phyloP scores from a whole-genome alignment of 495 filamentous ascomycete species.

The Parachaetomium inaequale region DNA sequence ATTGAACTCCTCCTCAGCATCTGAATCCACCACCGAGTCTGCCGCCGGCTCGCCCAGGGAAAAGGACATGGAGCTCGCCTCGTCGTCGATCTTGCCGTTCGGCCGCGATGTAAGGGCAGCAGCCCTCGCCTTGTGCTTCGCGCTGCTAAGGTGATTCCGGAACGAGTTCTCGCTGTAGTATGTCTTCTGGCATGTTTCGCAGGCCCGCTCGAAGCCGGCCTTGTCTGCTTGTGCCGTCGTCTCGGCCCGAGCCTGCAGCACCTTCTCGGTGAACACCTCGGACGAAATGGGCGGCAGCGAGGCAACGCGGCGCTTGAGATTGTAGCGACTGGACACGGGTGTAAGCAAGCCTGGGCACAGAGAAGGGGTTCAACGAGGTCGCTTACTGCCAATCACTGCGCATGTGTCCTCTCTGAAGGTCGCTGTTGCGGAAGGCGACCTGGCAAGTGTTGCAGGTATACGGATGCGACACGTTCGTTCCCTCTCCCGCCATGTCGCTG shows the following conservation, averaged over 20 bases:
- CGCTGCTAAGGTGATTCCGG: conserved; percentile 85
- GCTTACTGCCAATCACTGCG: conserved; percentile 97
- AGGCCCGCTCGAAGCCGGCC: conserved; percentile 82
- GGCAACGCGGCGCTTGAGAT: conserved; percentile 92
- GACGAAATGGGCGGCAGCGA: conserved; percentile 87
- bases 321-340: conserved; percentile 69
- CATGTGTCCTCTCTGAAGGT: conserved; percentile 94
- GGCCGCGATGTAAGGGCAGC: conserved; percentile 33
- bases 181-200: conserved; percentile 79
- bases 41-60: conserved; percentile 73
- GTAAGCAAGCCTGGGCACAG: conserved; percentile 19
- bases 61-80: conserved; percentile 82
- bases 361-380: conserved; percentile 3
- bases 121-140: conserved; percentile 78
- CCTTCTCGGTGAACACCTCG: conserved; percentile 93
- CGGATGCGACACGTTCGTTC: conserved; percentile 62
- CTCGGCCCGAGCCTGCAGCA: conserved; percentile 83
- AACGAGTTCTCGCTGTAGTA: conserved; percentile 97
- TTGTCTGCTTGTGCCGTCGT: conserved; percentile 80
- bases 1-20: conserved; percentile 70
- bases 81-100: conserved; percentile 51
- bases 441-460: conserved; percentile 98
- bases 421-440: conserved; percentile 88
- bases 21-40: conserved; percentile 51
- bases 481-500: conserved; percentile 35